Evolutionary conservation across 768 basidiomycete species (phyloP).

Genomic region (Candolleomyces aberdarensis): DNA sequence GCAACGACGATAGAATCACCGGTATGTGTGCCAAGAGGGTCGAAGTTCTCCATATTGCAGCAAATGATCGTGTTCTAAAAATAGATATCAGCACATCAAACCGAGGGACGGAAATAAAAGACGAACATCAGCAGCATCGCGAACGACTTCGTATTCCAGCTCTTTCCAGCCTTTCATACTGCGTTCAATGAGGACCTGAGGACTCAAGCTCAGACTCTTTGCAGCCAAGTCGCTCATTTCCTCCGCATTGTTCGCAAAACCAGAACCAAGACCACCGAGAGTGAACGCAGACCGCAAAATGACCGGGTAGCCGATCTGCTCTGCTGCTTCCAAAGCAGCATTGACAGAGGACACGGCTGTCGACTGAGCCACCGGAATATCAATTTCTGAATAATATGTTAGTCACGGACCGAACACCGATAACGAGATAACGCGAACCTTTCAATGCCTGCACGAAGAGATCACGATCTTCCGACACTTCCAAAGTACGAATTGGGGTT

Average conservation of each 20-base stretch:
- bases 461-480: slow-evolving; percentile 95
- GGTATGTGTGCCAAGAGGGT: slow-evolving; percentile 97
- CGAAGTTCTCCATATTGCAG: slow-evolving; percentile 99
- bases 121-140: slow-evolving; percentile 93
- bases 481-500: slow-evolving; percentile 91
- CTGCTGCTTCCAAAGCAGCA: slow-evolving; percentile 88
- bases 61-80: slow-evolving; percentile 95
- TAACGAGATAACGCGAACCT: slow-evolving; percentile 46
- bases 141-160: slow-evolving; percentile 98
- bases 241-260: slow-evolving; percentile 92
- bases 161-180: slow-evolving; percentile 99
- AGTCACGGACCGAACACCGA: slow-evolving; percentile 2
- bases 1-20: slow-evolving; percentile 99
- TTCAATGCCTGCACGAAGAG: slow-evolving; percentile 95
- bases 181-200: slow-evolving; percentile 95
- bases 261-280: slow-evolving; percentile 96
- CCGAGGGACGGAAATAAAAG: slow-evolving; percentile 2
- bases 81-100: slow-evolving; percentile 12
- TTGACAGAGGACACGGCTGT: slow-evolving; percentile 96
- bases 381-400: slow-evolving; percentile 69
- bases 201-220: slow-evolving; percentile 84
- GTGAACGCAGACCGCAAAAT: slow-evolving; percentile 97
- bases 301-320: slow-evolving; percentile 92
- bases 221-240: slow-evolving; percentile 94
- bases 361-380: slow-evolving; percentile 93